Percentiles rank a stretch among this genome's conserved stretches.
phyloP scores from a whole-genome alignment of 78 protist species.

The Dictyostelium brefeldianum region DNA sequence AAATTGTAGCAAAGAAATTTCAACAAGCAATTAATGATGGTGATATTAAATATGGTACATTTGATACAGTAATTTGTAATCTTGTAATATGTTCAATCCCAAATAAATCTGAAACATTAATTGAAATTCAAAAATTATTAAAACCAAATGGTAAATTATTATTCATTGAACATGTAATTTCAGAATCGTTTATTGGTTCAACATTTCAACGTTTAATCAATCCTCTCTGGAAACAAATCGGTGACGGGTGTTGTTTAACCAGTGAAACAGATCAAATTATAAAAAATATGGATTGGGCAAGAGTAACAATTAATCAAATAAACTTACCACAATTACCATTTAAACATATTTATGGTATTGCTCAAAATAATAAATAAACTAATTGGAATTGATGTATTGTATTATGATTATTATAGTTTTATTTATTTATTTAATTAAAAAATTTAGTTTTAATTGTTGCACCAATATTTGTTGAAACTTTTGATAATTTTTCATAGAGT shows the following conservation, averaged over 20 bases:
- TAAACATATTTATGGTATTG: constrained; percentile 29
- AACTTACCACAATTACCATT: not conserved
- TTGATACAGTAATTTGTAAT: constrained; percentile 49
- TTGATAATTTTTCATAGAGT: constrained; percentile 53
- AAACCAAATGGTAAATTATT: constrained; percentile 64
- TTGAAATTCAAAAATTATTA: constrained; percentile 24
- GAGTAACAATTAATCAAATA: not conserved
- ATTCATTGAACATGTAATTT: constrained; percentile 48
- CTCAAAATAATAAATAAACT: constrained; percentile 15
- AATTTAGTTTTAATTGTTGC: constrained; percentile 31
- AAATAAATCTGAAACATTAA: not conserved
- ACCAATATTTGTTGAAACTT: constrained; percentile 32
- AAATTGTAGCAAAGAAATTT: constrained; percentile 12
- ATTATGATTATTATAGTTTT: not conserved
- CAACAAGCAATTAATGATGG: constrained; percentile 14
- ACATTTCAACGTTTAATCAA: constrained; percentile 8
- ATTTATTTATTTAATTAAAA: constrained; percentile 9
- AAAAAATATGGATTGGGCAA: constrained; percentile 49
- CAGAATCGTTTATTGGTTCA: not conserved
- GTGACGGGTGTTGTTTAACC: constrained; percentile 34
- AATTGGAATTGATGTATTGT: too few relatives aligned
- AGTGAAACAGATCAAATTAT: constrained; percentile 1
- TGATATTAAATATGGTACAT: constrained; percentile 29
- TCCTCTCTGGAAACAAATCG: constrained; percentile 38
- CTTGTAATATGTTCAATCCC: constrained; percentile 69